phyloP scores from a whole-genome alignment of 495 filamentous ascomycete genomes.

The Penicillium maclennaniae region DNA sequence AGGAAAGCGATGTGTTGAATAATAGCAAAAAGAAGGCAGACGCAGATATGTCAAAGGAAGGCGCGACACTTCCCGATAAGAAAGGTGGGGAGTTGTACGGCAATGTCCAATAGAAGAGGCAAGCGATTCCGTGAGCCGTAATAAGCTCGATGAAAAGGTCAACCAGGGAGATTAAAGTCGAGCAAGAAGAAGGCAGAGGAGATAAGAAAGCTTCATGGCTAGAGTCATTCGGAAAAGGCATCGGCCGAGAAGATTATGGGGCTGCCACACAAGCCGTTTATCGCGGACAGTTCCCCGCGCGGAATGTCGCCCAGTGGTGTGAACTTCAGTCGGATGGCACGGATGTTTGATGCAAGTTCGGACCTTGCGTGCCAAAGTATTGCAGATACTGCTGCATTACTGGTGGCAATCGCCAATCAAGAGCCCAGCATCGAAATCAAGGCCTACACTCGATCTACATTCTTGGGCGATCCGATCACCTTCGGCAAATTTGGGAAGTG shows the following conservation, averaged over 20 bases:
- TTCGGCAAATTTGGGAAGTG: not conserved
- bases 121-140: not conserved
- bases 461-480: not conserved
- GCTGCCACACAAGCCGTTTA: conserved; percentile 15
- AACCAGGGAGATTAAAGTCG: not conserved
- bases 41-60: not conserved
- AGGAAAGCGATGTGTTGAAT: not conserved
- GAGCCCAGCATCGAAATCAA: not conserved
- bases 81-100: not conserved
- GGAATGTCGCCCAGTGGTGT: conserved; percentile 3
- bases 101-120: not conserved
- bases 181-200: not conserved
- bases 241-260: conserved; percentile 13
- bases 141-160: not conserved
- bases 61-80: conserved; percentile 7
- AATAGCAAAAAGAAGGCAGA: not conserved
- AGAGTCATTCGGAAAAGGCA: conserved; percentile 11
- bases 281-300: conserved; percentile 20
- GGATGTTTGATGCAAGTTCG: not conserved
- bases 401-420: not conserved
- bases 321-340: not conserved
- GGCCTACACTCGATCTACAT: not conserved
- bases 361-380: not conserved
- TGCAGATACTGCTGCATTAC: not conserved
- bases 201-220: not conserved